Base-by-base conservation (phyloP, 345 rosid genomes). In the Rubroshorea leprosula region DNA sequence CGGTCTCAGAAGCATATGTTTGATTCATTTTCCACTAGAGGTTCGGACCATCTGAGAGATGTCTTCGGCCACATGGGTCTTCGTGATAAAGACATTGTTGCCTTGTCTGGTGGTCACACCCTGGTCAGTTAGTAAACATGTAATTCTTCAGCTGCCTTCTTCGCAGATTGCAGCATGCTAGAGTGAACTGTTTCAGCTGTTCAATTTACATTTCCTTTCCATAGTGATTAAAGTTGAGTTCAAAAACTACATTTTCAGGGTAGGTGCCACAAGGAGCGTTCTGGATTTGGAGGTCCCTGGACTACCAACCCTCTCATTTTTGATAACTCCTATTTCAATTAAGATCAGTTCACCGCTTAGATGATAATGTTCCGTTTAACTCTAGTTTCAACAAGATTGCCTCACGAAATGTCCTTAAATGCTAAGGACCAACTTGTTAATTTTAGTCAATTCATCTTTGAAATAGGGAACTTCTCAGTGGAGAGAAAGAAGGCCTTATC, bases 241-340 rank as follows among this genome's bases (percentile, higher is more conserved):
- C 19, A 6, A 5, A 13, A 35, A 35, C 7, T 8, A 50, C 6
- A 21, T 51, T 25, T 63, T 50, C 72, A 88, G 98, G 96, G 98
- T 4, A 82, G 96, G 66, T 85, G 96, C 79, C 96, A 88, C 81
- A 81, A 89, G 74, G 98, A 89, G 62, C 83, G 95, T 15, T 91
- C 98, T 19, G 98, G 98, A 38, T 88, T 88, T 61, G 96, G 89
- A 31, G 98, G 96, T 23, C 70, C 96, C 11, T 89, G 98, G 98
- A 92, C 98, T 23, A 25, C 58, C 51, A 86, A 86, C 58, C 96
- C 96, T 43, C 90, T 89, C 49, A 80, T 83, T 58, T 92, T 92
- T 53, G 96, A 86, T 35, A 92, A 92, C 76, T 79, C 84, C 17
- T 92, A 86, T 68, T 92, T 84, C 78, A 92, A 73, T 96, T 89